Evolutionary conservation across 2,329 filamentous ascomycete genomes (phyloP), one percentile per base, ranked within the genome.

Genomic region (Ascochyta clinopodiicola): DNA sequence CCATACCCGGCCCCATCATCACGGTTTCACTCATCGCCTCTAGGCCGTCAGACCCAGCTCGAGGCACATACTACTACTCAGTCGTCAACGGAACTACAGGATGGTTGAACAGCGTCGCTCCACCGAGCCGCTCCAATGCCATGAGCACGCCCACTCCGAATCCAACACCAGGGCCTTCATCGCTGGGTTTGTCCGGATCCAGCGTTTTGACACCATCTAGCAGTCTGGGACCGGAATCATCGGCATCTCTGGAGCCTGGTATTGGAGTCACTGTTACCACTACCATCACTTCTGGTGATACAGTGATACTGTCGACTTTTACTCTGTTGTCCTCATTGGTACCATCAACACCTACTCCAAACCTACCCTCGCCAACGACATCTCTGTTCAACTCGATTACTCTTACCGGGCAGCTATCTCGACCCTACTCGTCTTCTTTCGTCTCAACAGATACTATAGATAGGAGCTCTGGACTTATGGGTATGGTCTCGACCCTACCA

Each of bases 1-100:
- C 70, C 7, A 53, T 73, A 8, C 70, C 71, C 4, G 71, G 69
- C 2, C 54, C 54, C 0, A 66, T 73, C 45, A 67, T 72, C n/a
- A 72, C 70, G 3, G 62, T 74, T 2, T 72, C 71, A 6, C 63
- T 74, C 6, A 64, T 73, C 24, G 64, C 53, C 8, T 59, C 61
- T 8, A 64, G 59, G 1, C 60, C 67, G 4, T 60, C 61, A 2
- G 62, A 71, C 44, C 62, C 68, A 32, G 66, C 61, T 17, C 59
- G 58, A 22, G 70, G 67, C 2, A 72, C 70, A 10, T 75, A 72
- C 64, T 74, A 68, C 57, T 75, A 68, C 38, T 71, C 69, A 8
- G 64, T 75, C 0, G 53, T 72, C 34, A 66, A 70, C 40, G 69
- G 72, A 4, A 71, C 70, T 6, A 75, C 72, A 6, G 46, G 64